A percentile compares a stretch with the other conserved stretches of the same genome.
Conservation (phyloP, 1,139 yeast species). For the Taphrina sp. region DNA sequence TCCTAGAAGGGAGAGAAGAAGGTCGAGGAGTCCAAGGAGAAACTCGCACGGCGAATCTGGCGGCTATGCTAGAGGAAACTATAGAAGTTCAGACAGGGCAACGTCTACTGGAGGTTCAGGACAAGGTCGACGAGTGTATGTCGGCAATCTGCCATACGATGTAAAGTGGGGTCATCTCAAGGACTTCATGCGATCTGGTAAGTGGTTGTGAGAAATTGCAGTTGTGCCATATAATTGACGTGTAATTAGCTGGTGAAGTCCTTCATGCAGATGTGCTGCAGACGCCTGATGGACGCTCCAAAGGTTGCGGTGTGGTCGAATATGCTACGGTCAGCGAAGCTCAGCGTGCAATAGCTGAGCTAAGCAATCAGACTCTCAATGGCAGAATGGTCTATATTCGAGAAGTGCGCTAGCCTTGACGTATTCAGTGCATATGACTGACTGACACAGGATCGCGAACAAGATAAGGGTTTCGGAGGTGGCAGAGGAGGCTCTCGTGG, state of each 20-base stretch:
- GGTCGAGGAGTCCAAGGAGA: conserved; percentile 23
- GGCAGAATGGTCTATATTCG: conserved; percentile 89
- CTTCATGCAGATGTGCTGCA: conserved; percentile 83
- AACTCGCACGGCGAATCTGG: conserved; percentile 13
- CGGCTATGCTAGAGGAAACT: not conserved
- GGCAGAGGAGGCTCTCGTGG: conserved; percentile 25
- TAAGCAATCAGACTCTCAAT: conserved; percentile 63
- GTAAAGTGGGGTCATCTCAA: conserved; percentile 61
- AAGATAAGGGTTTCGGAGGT: conserved; percentile 40
- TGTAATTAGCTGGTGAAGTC: conserved; percentile 60
- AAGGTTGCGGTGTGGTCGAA: conserved; percentile 80
- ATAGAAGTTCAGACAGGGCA: conserved; percentile 6
- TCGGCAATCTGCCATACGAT: conserved; percentile 63
- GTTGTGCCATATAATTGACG: not conserved
- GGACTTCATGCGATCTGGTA: conserved; percentile 58
- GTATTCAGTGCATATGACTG: not conserved
- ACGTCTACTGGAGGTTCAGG: conserved; percentile 31
- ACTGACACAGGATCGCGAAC: conserved; percentile 46
- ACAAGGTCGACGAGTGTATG: conserved; percentile 49
- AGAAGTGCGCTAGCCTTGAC: conserved; percentile 55
- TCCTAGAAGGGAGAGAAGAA: conserved; percentile 17
- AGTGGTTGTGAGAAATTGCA: conserved; percentile 18
- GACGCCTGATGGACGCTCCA: conserved; percentile 74
- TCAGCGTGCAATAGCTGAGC: conserved; percentile 66
- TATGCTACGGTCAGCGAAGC: conserved; percentile 69